Base-by-base conservation (phyloP, 116 monocot genomes). In the Trichopus zeylanicus region DNA sequence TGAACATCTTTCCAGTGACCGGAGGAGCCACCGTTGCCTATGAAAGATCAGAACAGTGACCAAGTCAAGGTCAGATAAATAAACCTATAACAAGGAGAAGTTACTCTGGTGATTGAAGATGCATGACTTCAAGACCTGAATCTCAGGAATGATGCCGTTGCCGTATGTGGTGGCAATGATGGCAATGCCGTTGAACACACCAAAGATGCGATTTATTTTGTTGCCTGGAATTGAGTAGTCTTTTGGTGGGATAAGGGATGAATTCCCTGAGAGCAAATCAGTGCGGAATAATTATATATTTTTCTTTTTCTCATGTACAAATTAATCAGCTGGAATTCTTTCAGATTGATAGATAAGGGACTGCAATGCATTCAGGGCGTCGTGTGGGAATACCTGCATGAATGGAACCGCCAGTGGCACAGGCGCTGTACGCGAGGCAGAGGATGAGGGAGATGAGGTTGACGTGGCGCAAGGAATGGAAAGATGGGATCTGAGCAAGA, bases 1-100 rank as follows among this genome's bases (percentile, higher is more conserved):
- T 93, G 73, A 93, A 93, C 93, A 93, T 93, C 80, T 93, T 88
- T 38, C 93, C 88, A 38, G 65, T 82, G 13, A 93, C 82, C 0
- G 93, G 88, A 57, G 85, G 69, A 20, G 88, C 82, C 0, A 75
- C 75, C 2, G 93, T 93, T 16, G 88, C 93, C 88, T 89, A 27
- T 18, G 34, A 35, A 35, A 35, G 10, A n/a, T n/a, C n/a, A n/a
- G n/a, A n/a, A n/a, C n/a, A n/a, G n/a, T n/a, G n/a, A 42, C 12
- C 16, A 42, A 33, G 32, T 33, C 32, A 33, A 33, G 8, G 32
- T 33, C 4, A 5, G 8, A 33, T 5, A 33, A 33, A 33, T 33
- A 33, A 5, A 33, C 8, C 4, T 33, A 33, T 33, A 33, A 5
- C 4, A 5, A 5, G 4, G 6, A 33, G 32, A 4, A 33, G 32